Evolutionary conservation across 176 grass and related monocot species (phyloP).

Genomic region (Stipa capillata): DNA sequence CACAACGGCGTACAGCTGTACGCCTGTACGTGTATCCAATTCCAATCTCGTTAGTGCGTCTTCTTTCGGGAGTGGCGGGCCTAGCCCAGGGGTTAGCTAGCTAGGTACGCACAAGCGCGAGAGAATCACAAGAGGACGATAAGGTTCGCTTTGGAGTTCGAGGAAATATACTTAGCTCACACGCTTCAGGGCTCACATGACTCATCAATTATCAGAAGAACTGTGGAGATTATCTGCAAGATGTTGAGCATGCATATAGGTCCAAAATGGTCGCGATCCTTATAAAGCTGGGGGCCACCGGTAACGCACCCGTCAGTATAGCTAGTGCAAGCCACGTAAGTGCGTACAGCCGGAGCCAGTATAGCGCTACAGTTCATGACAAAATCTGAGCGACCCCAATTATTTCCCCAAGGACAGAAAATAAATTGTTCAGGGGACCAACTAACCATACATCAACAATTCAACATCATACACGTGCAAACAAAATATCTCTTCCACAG

Average conservation of each 20-base stretch:
- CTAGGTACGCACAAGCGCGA: background rate
- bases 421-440: constrained; percentile 1
- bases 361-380: background rate
- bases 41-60: background rate
- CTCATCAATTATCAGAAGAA: too few relatives aligned
- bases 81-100: background rate
- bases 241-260: background rate
- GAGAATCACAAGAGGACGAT: background rate
- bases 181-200: background rate
- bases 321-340: background rate
- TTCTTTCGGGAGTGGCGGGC: background rate
- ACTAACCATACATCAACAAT: background rate
- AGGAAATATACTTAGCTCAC: background rate
- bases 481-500: background rate
- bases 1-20: background rate
- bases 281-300: background rate
- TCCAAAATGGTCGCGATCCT: background rate
- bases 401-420: background rate
- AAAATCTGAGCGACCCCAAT: background rate
- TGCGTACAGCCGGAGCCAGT: background rate
- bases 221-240: background rate
- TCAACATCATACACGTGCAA: background rate
- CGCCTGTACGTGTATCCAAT: background rate
- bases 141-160: background rate
- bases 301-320: background rate